Evolutionary conservation across 1,284 basidiomycete species (phyloP).

Genomic region (Microbotryomycetes sp.): DNA sequence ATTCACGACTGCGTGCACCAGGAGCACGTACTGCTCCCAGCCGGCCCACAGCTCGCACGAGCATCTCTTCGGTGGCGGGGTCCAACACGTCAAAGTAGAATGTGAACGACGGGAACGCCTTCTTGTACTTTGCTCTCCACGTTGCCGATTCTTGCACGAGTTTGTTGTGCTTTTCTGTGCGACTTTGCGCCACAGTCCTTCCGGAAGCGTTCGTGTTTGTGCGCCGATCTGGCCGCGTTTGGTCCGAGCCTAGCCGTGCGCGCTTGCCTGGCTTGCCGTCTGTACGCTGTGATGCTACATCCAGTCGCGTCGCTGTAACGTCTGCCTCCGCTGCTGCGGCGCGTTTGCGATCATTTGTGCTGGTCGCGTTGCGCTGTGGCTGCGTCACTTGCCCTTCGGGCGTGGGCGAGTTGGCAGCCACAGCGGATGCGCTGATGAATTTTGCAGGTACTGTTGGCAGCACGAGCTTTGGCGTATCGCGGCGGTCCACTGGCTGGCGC

Average conservation of each 20-base stretch:
- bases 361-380: not conserved
- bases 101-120: conserved; percentile 70
- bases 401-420: not conserved
- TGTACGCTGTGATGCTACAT: too few relatives aligned
- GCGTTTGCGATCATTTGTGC: not conserved
- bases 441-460: not conserved
- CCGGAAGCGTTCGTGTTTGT: not conserved
- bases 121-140: conserved; percentile 74
- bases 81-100: conserved; percentile 78
- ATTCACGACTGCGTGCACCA: too few relatives aligned
- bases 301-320: too few relatives aligned
- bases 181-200: not conserved
- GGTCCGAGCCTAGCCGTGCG: too few relatives aligned
- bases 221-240: not conserved
- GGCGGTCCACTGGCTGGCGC: not conserved
- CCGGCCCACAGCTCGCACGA: conserved; percentile 53
- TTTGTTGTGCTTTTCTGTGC: conserved; percentile 19
- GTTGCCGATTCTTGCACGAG: conserved; percentile 38
- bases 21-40: conserved; percentile 70
- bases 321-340: too few relatives aligned
- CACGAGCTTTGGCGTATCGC: not conserved
- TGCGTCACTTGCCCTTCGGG: not conserved
- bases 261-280: too few relatives aligned
- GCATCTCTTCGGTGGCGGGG: conserved; percentile 46
- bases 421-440: not conserved